A percentile compares a stretch with the other conserved stretches of the same genome.
Conservation (phyloP, 495 filamentous ascomycete genomes). For the Sabuloglossum arenarium region DNA sequence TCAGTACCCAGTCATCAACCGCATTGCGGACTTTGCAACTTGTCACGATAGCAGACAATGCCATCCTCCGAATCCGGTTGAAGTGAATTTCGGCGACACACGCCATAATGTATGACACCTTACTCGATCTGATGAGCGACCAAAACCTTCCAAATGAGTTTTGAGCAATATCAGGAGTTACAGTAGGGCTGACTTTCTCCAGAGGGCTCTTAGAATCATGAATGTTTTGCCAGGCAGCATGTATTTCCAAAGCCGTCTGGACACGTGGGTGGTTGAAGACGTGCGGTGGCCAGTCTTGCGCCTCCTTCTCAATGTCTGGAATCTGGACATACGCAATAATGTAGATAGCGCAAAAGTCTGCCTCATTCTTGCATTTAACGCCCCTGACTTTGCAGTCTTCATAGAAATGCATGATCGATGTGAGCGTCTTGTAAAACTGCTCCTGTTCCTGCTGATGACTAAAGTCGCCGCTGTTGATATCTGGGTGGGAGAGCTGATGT, state of each 20-base stretch:
- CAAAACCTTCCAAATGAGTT: constrained; percentile 56
- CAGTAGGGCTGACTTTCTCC: constrained; percentile 23
- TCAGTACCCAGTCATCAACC: constrained; percentile 54
- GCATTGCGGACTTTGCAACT: constrained; percentile 19
- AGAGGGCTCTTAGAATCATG: constrained; percentile 40
- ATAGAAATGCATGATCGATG: constrained; percentile 77
- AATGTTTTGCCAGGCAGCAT: constrained; percentile 28
- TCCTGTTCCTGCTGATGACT: constrained; percentile 78
- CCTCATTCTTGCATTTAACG: constrained; percentile 44
- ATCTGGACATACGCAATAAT: constrained; percentile 67
- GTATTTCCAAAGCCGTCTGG: constrained; percentile 44
- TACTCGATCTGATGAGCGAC: constrained; percentile 41
- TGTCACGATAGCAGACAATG: constrained; percentile 47
- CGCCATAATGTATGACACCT: constrained; percentile 75
- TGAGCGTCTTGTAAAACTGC: constrained; percentile 69
- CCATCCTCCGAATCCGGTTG: constrained; percentile 52
- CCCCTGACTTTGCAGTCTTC: constrained; percentile 43
- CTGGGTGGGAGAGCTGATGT: constrained; percentile 52
- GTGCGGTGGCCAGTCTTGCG: constrained; percentile 43
- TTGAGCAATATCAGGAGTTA: constrained; percentile 29
- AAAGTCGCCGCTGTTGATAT: constrained; percentile 46
- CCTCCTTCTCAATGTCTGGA: constrained; percentile 50
- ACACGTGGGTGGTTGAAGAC: constrained; percentile 34
- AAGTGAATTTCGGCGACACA: constrained; percentile 89
- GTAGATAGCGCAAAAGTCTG: constrained; percentile 79